Evolutionary conservation across 1,139 yeast genomes (phyloP), one percentile per base, ranked within the genome.

Genomic region (Geotrichum citri-aurantii): DNA sequence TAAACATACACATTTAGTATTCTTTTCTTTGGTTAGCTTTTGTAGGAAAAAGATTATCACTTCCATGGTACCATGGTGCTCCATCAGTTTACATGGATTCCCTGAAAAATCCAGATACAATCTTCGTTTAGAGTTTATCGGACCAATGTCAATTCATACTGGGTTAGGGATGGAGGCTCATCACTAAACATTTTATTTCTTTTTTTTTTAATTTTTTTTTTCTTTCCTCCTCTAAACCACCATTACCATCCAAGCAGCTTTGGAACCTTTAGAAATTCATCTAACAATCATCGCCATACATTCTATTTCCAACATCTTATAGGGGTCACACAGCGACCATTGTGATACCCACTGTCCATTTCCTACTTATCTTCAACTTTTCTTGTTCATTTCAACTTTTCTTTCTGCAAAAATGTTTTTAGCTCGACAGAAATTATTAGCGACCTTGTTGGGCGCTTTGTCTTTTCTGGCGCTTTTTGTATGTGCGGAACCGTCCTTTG

Each of bases 371-470:
- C 7, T 37, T 37, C 10, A 37, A 31, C 5, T n/a, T 17, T 37
- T 37, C 44, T 37, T 37, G 44, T 37, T 37, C 14, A 37, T n/a
- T 14, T n/a, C 44, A n/a, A n/a, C 19, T 12, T 37, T 17, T 37
- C 19, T 37, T 37, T 17, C 44, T 37, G 10, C 44, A 37, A 37
- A 37, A 37, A 37, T 37, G 44, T 37, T 37, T 37, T 37, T 37
- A 37, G 44, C 44, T 57, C 54, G 59, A 57, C 59, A 57, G 52
- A 29, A 51, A 31, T 29, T 54, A 26, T 19, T 52, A 47, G 60
- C 60, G 55, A 54, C 58, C 46, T 51, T 54, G 21, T 27, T 48
- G 52, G 60, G 57, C 60, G 55, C 55, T 42, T 24, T 52, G 49
- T 31, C 54, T 46, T 51, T 55, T 40, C 49, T 58, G 40, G 61